Evolutionary conservation across 176 grass and related monocot genomes (phyloP).

Genomic region (Zoysia japonica): DNA sequence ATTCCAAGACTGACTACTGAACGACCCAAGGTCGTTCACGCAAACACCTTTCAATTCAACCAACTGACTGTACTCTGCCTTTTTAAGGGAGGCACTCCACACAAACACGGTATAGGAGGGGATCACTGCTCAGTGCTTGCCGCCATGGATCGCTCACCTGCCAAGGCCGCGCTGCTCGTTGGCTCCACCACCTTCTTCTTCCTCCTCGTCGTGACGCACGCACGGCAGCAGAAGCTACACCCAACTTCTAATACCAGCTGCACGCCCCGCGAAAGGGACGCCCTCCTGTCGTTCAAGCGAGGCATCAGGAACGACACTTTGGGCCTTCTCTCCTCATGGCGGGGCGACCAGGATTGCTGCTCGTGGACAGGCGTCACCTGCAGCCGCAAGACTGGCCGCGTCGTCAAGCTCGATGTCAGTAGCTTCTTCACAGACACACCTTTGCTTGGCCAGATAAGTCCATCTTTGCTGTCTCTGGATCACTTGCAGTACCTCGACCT

Average conservation of each 20-base stretch:
- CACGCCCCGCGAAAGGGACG: too few species aligned
- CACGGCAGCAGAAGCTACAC: not conserved
- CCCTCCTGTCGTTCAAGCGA: not conserved
- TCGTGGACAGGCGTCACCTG: not conserved
- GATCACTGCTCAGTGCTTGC: not conserved
- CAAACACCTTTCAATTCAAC: too few species aligned
- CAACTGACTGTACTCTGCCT: too few species aligned
- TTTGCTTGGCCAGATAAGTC: not conserved
- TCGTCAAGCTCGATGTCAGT: not conserved
- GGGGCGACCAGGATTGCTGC: not conserved
- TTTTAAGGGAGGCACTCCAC: too few species aligned
- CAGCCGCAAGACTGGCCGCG: not conserved
- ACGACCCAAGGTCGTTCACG: too few species aligned
- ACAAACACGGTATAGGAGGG: not conserved
- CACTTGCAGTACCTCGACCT: not conserved
- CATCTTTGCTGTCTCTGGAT: not conserved
- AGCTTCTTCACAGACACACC: not conserved
- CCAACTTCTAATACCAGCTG: not conserved
- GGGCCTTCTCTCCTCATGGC: not conserved
- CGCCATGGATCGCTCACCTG: not conserved
- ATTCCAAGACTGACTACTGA: too few species aligned
- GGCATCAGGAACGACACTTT: not conserved
- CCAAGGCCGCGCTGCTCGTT: not conserved
- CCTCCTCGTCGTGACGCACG: not conserved
- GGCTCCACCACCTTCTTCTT: not conserved